Evolutionary conservation across 768 basidiomycete species (phyloP).

Genomic region (Tricholoma matsutake): DNA sequence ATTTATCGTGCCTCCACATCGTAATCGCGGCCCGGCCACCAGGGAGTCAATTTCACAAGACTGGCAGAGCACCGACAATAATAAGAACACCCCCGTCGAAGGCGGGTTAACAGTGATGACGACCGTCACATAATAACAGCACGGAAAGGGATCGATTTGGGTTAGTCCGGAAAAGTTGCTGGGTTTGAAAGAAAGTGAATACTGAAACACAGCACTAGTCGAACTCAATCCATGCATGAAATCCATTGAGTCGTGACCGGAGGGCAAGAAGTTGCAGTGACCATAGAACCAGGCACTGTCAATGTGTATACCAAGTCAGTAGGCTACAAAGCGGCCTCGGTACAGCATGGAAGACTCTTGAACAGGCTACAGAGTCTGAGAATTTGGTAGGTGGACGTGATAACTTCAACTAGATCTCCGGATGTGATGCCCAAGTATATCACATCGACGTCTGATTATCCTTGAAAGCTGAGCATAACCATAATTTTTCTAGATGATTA

Average conservation of each 20-base stretch:
- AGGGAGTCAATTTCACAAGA: too few relatives aligned
- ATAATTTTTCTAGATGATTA: not conserved
- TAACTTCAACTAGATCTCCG: not conserved
- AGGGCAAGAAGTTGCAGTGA: not conserved
- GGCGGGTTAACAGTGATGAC: too few relatives aligned
- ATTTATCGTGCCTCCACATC: too few relatives aligned
- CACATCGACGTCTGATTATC: not conserved
- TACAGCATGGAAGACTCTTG: not conserved
- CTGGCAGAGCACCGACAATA: too few relatives aligned
- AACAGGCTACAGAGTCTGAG: not conserved
- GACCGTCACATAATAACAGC: too few relatives aligned
- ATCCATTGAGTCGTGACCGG: not conserved
- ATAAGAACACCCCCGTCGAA: too few relatives aligned
- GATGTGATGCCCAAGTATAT: not conserved
- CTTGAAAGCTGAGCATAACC: not conserved
- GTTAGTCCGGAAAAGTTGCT: too few relatives aligned
- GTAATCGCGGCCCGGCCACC: too few relatives aligned
- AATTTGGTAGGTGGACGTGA: not conserved
- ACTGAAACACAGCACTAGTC: too few relatives aligned
- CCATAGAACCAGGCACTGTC: not conserved
- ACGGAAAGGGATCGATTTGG: too few relatives aligned
- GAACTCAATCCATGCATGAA: too few relatives aligned
- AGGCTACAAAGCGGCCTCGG: not conserved
- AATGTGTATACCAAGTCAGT: not conserved
- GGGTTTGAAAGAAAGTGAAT: too few relatives aligned